Percentiles rank a stretch among this genome's conserved stretches.
Conservation (phyloP, 1,284 basidiomycete genomes). For the Limonomyces culmigenus region DNA sequence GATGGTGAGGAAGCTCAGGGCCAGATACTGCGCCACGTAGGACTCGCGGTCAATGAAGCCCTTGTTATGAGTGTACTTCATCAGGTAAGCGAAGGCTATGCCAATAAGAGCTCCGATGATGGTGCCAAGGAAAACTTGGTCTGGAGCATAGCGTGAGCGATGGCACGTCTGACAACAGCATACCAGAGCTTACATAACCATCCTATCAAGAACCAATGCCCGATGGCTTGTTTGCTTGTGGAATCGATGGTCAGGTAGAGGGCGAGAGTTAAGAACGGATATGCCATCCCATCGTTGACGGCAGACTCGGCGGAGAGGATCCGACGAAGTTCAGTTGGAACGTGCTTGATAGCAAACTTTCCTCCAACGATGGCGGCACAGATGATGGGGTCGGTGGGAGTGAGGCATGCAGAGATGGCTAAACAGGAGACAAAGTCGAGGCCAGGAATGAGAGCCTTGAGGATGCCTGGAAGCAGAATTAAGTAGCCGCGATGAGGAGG, state of each 20-base stretch:
- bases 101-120: constrained; percentile 67
- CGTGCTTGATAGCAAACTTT: constrained; percentile 77
- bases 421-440: constrained; percentile 62
- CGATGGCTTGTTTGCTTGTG: constrained; percentile 47
- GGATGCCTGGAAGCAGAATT: constrained; percentile 29
- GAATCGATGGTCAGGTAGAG: constrained; percentile 72
- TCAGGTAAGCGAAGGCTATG: constrained; percentile 53
- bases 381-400: constrained; percentile 85
- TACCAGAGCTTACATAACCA: constrained; percentile 43
- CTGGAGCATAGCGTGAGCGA: constrained; percentile 19
- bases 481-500: too few relatives aligned
- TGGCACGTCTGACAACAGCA: background rate
- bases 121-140: constrained; percentile 76
- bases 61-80: constrained; percentile 65
- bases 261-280: constrained; percentile 81
- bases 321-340: constrained; percentile 70
- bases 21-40: constrained; percentile 82
- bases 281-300: constrained; percentile 77
- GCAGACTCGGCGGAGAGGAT: constrained; percentile 88
- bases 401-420: constrained; percentile 78
- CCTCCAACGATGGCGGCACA: constrained; percentile 57
- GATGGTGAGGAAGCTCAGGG: constrained; percentile 65
- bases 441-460: constrained; percentile 51
- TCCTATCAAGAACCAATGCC: constrained; percentile 67
- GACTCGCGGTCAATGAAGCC: constrained; percentile 83